Conservation (phyloP, 2,329 filamentous ascomycete species). For the Penicillium sp. region DNA sequence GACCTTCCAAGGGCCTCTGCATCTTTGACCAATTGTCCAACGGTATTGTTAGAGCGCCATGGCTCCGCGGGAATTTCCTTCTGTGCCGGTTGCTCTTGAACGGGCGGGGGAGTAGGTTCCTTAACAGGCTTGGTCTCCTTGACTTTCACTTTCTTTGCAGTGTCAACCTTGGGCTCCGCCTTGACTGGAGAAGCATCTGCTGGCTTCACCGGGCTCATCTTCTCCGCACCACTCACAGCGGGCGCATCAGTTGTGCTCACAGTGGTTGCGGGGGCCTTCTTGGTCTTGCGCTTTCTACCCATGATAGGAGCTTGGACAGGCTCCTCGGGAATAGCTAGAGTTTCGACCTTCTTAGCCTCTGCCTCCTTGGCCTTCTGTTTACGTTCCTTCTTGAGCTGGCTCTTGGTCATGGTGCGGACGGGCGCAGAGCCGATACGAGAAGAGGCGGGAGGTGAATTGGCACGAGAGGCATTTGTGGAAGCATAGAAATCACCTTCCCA, state of each 20-base stretch:
- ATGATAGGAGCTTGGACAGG: conserved; percentile 58
- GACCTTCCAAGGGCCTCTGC: conserved; percentile 33
- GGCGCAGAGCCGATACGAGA: conserved; percentile 58
- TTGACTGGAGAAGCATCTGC: conserved; percentile 20
- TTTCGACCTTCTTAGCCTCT: conserved; percentile 44
- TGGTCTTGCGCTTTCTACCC: conserved; percentile 59
- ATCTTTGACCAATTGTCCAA: conserved; percentile 40
- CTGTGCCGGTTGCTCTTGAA: conserved; percentile 21
- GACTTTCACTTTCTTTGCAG: conserved; percentile 23
- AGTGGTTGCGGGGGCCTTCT: conserved; percentile 40
- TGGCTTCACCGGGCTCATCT: conserved; percentile 18
- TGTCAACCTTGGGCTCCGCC: conserved; percentile 23
- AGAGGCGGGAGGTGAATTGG: conserved; percentile 54
- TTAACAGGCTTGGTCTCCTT: conserved; percentile 24
- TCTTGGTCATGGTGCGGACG: conserved; percentile 58
- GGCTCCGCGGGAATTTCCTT: conserved; percentile 27
- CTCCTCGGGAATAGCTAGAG: conserved; percentile 45
- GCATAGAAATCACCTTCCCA: conserved; percentile 58
- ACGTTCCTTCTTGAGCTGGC: conserved; percentile 58
- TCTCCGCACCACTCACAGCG: conserved; percentile 15
- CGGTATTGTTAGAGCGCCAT: conserved; percentile 41
- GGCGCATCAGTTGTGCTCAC: conserved; percentile 17
- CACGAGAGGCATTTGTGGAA: conserved; percentile 57
- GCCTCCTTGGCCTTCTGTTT: conserved; percentile 49
- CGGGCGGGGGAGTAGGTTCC: conserved; percentile 19